phyloP scores from a whole-genome alignment of 2,329 filamentous ascomycete species.

The Shiraia bambusicola region DNA sequence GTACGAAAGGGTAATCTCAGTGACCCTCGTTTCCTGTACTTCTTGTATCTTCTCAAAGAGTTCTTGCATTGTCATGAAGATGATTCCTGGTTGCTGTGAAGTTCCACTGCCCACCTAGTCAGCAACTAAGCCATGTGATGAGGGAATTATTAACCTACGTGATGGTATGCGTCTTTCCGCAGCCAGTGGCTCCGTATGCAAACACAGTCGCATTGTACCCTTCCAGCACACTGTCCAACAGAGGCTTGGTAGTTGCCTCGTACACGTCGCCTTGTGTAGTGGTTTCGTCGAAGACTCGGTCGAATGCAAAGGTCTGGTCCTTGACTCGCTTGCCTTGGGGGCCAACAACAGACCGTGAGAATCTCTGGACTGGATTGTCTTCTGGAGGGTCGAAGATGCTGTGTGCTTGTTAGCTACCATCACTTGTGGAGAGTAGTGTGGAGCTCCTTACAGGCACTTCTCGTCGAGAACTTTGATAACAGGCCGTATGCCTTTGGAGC shows the following conservation, averaged over 20 bases:
- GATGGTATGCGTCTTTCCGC: conserved; percentile 98
- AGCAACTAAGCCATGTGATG: conserved; percentile 8
- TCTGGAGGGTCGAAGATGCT: conserved; percentile 98
- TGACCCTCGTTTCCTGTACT: conserved; percentile 78
- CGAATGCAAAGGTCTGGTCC: conserved; percentile 96
- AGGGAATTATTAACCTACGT: conserved; percentile 38
- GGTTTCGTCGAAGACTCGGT: conserved; percentile 95
- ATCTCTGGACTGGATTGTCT: conserved; percentile 86
- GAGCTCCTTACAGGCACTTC: conserved; percentile 75
- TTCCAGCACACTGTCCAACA: conserved; percentile 94
- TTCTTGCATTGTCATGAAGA: conserved; percentile 98
- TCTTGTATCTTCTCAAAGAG: conserved; percentile 96
- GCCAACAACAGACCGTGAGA: conserved; percentile 73
- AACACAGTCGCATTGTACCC: conserved; percentile 99
- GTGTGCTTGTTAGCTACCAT: conserved; percentile 24
- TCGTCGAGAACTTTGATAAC: conserved; percentile 97
- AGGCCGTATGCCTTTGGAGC: conserved; percentile 80
- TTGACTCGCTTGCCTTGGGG: conserved; percentile 85
- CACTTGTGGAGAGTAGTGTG: background rate
- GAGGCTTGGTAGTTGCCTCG: conserved; percentile 81
- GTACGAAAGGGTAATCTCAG: conserved; percentile 90
- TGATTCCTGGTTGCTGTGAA: conserved; percentile 89
- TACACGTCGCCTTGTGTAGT: conserved; percentile 91
- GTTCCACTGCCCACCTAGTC: conserved; percentile 60
- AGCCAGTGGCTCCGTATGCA: conserved; percentile 95